Conservation (phyloP, 441 rosid genomes). For the Pelargonium citronellum region DNA sequence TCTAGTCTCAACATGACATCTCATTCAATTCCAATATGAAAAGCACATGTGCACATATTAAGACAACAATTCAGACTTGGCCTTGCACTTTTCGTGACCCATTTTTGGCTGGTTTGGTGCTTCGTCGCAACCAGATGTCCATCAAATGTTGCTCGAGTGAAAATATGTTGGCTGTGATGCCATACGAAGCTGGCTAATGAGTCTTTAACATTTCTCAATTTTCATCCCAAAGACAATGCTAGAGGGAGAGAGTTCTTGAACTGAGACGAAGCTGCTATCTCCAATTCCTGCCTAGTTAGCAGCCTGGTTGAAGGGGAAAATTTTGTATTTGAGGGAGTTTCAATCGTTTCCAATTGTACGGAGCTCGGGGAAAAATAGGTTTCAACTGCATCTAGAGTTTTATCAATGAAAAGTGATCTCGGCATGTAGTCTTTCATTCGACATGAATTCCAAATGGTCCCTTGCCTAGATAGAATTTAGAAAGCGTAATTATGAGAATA, state of each 20-base stretch:
- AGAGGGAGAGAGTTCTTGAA: background rate
- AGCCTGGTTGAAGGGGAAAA: constrained; percentile 39
- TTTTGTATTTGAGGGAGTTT: constrained; percentile 18
- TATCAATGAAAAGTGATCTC: constrained; percentile 49
- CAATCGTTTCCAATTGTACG: constrained; percentile 29
- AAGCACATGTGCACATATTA: too few relatives aligned
- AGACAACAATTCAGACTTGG: too few relatives aligned
- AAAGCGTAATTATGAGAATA: background rate
- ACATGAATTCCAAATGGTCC: constrained; percentile 58
- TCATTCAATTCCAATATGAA: too few relatives aligned
- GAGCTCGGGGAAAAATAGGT: constrained; percentile 45
- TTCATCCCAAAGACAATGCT: background rate
- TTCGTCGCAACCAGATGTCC: too few relatives aligned
- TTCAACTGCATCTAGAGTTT: constrained; percentile 43
- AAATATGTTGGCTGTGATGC: too few relatives aligned
- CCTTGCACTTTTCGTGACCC: too few relatives aligned
- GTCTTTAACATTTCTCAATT: too few relatives aligned
- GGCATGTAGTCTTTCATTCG: constrained; percentile 56
- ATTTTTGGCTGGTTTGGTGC: too few relatives aligned
- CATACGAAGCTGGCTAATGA: too few relatives aligned
- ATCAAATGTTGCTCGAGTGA: too few relatives aligned
- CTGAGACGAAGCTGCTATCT: constrained; percentile 28
- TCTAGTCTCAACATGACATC: too few relatives aligned
- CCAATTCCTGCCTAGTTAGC: constrained; percentile 44
- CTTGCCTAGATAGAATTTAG: constrained; percentile 39